A percentile compares a stretch with the other conserved stretches of the same genome.
Conservation (phyloP, 345 rosid genomes). For the Litchi chinensis region DNA sequence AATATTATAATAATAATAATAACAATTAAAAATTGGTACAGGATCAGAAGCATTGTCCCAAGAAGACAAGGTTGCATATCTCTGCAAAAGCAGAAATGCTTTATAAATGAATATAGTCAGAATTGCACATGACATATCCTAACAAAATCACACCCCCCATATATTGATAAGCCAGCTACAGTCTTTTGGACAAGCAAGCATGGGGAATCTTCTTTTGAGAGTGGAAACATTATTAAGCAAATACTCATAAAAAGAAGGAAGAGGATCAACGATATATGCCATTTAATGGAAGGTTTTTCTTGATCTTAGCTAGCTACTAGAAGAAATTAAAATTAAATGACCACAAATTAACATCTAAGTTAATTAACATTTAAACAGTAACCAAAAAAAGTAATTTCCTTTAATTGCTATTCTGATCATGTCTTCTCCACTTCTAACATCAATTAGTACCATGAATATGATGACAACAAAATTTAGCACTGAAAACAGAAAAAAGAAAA, state of each 20-base stretch:
- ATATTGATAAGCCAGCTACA: conserved; percentile 6
- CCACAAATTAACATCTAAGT: conserved; percentile 14
- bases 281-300: not conserved
- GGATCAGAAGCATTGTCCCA: not conserved
- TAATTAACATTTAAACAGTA: conserved; percentile 1
- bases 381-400: conserved; percentile 11
- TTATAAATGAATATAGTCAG: conserved; percentile 29
- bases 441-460: conserved; percentile 14
- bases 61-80: conserved; percentile 15
- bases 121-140: conserved; percentile 32
- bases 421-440: conserved; percentile 17
- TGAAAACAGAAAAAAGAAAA: not conserved
- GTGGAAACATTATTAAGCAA: not conserved
- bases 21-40: not conserved
- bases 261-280: not conserved
- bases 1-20: not conserved
- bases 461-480: not conserved
- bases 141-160: conserved; percentile 14
- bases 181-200: conserved; percentile 11
- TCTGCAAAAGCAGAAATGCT: conserved; percentile 27
- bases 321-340: conserved; percentile 7
- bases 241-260: not conserved
- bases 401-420: conserved; percentile 19
- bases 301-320: not conserved
- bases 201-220: conserved; percentile 15